These are phyloP conservation scores for Sarocladium strictum DNA, from an alignment of 2,329 filamentous ascomycete species.

Conservation along the genomic window DNA sequence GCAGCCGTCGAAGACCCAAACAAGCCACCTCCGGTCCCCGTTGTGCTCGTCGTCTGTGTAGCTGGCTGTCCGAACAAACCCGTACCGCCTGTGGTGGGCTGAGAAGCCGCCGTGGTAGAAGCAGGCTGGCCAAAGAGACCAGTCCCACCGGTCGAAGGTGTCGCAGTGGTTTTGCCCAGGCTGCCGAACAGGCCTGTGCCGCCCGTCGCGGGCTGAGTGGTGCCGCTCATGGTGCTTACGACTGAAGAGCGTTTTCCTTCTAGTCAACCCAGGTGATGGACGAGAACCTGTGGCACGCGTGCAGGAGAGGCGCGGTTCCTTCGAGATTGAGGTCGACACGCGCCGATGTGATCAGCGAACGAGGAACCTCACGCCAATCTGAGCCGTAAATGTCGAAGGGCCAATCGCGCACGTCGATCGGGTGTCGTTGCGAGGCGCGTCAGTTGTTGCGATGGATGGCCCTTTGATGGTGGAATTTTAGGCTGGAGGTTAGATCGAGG, in stretches of 20 bases:
- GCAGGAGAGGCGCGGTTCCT: neutral
- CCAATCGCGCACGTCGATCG: neutral
- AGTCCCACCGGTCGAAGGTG: neutral
- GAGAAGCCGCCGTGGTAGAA: slow-evolving; percentile 6
- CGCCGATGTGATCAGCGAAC: neutral
- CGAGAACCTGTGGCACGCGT: neutral
- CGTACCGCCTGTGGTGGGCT: slow-evolving; percentile 12
- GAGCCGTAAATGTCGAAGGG: neutral
- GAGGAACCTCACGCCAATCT: neutral
- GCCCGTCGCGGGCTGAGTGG: neutral
- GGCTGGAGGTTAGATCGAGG: neutral
- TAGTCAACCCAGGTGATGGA: neutral
- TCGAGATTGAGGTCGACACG: neutral
- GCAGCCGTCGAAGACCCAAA: slow-evolving; percentile 12
- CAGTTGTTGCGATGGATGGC: neutral
- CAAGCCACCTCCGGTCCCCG: slow-evolving; percentile 13
- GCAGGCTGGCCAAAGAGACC: slow-evolving; percentile 13
- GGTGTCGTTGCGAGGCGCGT: neutral
- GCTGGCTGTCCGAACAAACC: slow-evolving; percentile 18
- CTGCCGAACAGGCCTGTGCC: neutral
- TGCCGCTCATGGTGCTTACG: neutral
- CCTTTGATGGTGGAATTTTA: slow-evolving; percentile 3
- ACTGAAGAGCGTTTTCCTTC: neutral
- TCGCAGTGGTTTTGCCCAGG: neutral
- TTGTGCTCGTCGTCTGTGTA: slow-evolving; percentile 12